Evolutionary conservation across 768 basidiomycete genomes (phyloP), one percentile per base, ranked within the genome.

Genomic region (Boletus sensibilis): DNA sequence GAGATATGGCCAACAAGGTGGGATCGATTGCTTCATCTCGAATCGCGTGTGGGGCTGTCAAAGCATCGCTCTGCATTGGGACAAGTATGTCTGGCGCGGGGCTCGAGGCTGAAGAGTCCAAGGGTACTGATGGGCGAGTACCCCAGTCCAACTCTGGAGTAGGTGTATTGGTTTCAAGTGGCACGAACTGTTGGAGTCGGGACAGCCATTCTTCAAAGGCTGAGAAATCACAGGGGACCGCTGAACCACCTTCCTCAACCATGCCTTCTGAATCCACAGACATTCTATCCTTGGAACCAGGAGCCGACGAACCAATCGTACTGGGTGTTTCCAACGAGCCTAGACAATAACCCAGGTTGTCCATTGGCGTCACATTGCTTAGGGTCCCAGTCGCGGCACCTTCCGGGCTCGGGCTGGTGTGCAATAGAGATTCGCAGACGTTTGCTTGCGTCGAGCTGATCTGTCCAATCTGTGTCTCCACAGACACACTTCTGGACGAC

Each of bases 121-220:
- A 42, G 16, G 55, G 33, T 7, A 46, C 29, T 8, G 57, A 40
- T 23, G 8, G 21, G n/a, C 23, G 25, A 48, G 50, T 10, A 43
- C 13, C 37, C 48, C 46, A 47, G 16, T 60, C 68, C 12, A 45
- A 48, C 37, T 60, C 65, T 27, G 56, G 47, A 27, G 52, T 50
- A 10, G 60, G 20, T 37, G 40, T 25, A 13, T 41, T 56, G 35
- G 49, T 27, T 21, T 61, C 60, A n/a, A 48, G 42, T 37, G 74
- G 64, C 8, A 79, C 74, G 49, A 81, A 78, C 2, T 74, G 68
- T 41, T 81, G 74, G n/a, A 83, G 69, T 46, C 80, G 75, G 49
- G 74, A 76, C 68, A 83, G 72, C 81, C 80, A 83, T 37, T 74
- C 78, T 57, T 83, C 78, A 57, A 80, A 75, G 12, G 76, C 64